A percentile compares a stretch with the other conserved stretches of the same genome.
phyloP scores from a whole-genome alignment of 1,284 basidiomycete genomes.

The Marasmius tenuissimus region DNA sequence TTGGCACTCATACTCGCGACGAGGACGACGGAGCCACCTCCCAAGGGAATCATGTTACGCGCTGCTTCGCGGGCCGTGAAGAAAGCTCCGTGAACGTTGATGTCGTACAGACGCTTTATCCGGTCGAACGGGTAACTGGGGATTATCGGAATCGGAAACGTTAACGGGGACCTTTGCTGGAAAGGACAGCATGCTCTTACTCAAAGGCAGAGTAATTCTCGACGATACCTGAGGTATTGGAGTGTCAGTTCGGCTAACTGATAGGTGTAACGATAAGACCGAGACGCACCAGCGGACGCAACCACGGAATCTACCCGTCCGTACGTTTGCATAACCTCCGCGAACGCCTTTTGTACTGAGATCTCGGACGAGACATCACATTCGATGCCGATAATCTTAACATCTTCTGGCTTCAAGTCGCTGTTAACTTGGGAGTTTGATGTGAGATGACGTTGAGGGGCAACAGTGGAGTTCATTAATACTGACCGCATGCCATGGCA shows the following conservation, averaged over 20 bases:
- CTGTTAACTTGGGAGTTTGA: slow-evolving; percentile 53
- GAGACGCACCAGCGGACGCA: slow-evolving; percentile 77
- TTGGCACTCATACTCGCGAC: slow-evolving; percentile 90
- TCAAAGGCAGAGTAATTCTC: slow-evolving; percentile 92
- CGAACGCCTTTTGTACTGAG: slow-evolving; percentile 75
- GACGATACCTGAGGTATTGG: slow-evolving; percentile 65
- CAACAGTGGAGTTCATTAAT: slow-evolving; percentile 26
- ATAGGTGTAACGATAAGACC: not conserved
- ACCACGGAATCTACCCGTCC: slow-evolving; percentile 88
- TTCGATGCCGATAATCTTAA: slow-evolving; percentile 76
- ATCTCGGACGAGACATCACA: slow-evolving; percentile 89
- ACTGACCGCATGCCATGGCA: slow-evolving; percentile 50
- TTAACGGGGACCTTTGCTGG: not conserved
- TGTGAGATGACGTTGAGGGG: slow-evolving; percentile 3
- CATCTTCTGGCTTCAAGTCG: slow-evolving; percentile 55
- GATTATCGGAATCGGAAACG: slow-evolving; percentile 6
- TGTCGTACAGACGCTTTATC: slow-evolving; percentile 81
- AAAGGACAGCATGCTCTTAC: slow-evolving; percentile 37
- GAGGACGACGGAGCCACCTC: slow-evolving; percentile 83
- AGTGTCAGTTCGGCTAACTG: not conserved
- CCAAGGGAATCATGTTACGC: slow-evolving; percentile 73
- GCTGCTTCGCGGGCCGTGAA: slow-evolving; percentile 94
- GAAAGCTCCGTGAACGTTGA: slow-evolving; percentile 93
- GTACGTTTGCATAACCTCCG: slow-evolving; percentile 65
- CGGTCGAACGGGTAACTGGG: slow-evolving; percentile 80